Percentiles rank a stretch among this genome's conserved stretches.
These are phyloP conservation scores for Lactarius indigo DNA, from an alignment of 768 basidiomycete genomes.

Conservation along the genomic window DNA sequence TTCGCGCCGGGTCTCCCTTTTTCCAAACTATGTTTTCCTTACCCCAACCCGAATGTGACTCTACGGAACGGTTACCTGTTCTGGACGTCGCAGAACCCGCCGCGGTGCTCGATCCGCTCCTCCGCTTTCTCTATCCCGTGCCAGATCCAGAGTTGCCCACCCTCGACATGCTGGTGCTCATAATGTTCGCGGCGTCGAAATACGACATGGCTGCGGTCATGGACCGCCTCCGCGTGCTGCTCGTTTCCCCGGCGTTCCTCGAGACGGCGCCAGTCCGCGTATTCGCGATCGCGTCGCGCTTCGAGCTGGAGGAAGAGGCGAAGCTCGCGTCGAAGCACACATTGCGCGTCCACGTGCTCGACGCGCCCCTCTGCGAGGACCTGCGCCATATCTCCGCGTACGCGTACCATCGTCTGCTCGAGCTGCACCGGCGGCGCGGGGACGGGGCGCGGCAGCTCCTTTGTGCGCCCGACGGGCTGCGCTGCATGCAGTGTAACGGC, in stretches of 20 bases:
- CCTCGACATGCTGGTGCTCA: conserved; percentile 50
- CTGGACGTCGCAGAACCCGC: conserved; percentile 55
- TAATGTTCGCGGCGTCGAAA: conserved; percentile 56
- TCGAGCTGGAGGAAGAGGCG: conserved; percentile 61
- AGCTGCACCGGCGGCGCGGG: conserved; percentile 54
- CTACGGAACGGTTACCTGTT: conserved; percentile 36
- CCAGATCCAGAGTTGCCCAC: conserved; percentile 49
- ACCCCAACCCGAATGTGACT: conserved; percentile 44
- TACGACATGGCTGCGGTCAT: conserved; percentile 56
- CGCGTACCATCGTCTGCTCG: conserved; percentile 61
- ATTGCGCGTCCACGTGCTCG: conserved; percentile 49
- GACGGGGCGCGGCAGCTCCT: conserved; percentile 48
- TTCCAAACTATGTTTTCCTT: conserved; percentile 67
- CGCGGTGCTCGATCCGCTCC: conserved; percentile 43
- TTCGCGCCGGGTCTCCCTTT: conserved; percentile 62
- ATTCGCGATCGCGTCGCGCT: conserved; percentile 67
- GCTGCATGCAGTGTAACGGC: conserved; percentile 70
- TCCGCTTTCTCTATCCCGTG: conserved; percentile 61
- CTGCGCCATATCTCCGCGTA: conserved; percentile 64
- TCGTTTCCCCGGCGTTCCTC: conserved; percentile 50
- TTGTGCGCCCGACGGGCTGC: conserved; percentile 44
- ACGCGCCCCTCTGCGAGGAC: conserved; percentile 57
- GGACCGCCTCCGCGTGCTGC: conserved; percentile 45
- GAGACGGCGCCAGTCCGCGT: conserved; percentile 52
- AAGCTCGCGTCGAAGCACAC: conserved; percentile 57